Conservation (phyloP, 805 yeast species). For the Metschnikowia reukaufii region DNA sequence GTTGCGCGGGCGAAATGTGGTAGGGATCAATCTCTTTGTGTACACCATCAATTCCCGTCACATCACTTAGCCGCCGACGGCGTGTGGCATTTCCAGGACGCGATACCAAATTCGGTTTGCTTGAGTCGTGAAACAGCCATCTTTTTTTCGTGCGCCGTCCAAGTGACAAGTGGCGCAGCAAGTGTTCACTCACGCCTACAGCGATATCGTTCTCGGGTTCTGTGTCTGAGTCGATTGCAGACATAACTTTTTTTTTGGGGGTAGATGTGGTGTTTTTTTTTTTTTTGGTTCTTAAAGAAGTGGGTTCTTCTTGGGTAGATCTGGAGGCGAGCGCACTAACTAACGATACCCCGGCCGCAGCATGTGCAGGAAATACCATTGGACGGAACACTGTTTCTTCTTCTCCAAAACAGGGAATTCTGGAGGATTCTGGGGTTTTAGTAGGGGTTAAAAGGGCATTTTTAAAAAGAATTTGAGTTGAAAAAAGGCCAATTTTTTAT, state of each 20-base stretch:
- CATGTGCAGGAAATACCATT: too few species aligned
- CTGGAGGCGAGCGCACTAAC: too few species aligned
- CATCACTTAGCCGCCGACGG: constrained; percentile 39
- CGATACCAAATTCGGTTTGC: constrained; percentile 39
- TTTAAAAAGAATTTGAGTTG: too few species aligned
- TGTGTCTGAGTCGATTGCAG: constrained; percentile 32
- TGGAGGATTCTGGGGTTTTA: too few species aligned
- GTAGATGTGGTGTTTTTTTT: not conserved
- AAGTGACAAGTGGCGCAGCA: constrained; percentile 27
- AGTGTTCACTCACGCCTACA: constrained; percentile 37
- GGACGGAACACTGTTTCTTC: too few species aligned
- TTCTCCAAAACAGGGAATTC: too few species aligned
- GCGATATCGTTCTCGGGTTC: constrained; percentile 34
- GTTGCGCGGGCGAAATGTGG: constrained; percentile 85
- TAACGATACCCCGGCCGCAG: too few species aligned
- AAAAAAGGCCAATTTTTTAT: too few species aligned
- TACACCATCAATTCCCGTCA: constrained; percentile 53
- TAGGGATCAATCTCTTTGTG: constrained; percentile 61
- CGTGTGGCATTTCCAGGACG: constrained; percentile 28
- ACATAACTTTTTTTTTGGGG: constrained; percentile 8
- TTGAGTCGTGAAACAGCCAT: constrained; percentile 43
- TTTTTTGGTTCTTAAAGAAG: too few species aligned
- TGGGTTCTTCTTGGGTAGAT: too few species aligned
- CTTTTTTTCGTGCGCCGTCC: constrained; percentile 40
- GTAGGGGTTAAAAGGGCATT: too few species aligned